phyloP scores from a whole-genome alignment of 495 filamentous ascomycete genomes.

The Filosporella fistucella region DNA sequence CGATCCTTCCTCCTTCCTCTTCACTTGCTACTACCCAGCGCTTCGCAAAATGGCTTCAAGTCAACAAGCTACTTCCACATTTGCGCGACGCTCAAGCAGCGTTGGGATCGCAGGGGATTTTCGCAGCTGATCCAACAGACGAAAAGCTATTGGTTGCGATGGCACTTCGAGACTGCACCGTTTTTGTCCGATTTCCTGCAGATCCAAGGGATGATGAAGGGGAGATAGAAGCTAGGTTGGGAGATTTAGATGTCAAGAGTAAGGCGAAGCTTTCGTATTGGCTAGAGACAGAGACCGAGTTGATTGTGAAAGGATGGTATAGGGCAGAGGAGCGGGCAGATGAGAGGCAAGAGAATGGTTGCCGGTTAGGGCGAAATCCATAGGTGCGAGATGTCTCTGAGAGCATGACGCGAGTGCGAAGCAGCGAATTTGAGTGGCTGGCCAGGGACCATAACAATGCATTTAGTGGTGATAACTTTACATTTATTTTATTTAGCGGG shows the following conservation, averaged over 20 bases:
- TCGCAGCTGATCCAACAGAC: constrained; percentile 26
- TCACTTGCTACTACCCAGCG: constrained; percentile 43
- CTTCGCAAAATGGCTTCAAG: constrained; percentile 25
- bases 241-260: constrained; percentile 88
- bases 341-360: constrained; percentile 9
- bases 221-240: constrained; percentile 66
- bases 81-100: constrained; percentile 43
- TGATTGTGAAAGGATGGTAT: constrained; percentile 77
- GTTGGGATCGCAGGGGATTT: constrained; percentile 42
- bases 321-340: constrained; percentile 35
- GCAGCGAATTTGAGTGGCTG: too few species aligned
- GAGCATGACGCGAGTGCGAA: too few species aligned
- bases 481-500: too few species aligned
- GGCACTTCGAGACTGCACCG: constrained; percentile 85
- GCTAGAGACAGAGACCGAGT: constrained; percentile 53
- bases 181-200: constrained; percentile 43
- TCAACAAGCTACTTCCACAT: constrained; percentile 32
- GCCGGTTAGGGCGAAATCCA: too few species aligned
- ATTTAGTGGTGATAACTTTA: too few species aligned
- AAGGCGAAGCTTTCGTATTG: constrained; percentile 69
- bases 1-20: constrained; percentile 79
- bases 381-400: too few species aligned
- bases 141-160: constrained; percentile 52
- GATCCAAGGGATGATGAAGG: constrained; percentile 35
- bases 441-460: too few species aligned